Conservation (phyloP, 2,329 filamentous ascomycete genomes). For the Biscogniauxia marginata region DNA sequence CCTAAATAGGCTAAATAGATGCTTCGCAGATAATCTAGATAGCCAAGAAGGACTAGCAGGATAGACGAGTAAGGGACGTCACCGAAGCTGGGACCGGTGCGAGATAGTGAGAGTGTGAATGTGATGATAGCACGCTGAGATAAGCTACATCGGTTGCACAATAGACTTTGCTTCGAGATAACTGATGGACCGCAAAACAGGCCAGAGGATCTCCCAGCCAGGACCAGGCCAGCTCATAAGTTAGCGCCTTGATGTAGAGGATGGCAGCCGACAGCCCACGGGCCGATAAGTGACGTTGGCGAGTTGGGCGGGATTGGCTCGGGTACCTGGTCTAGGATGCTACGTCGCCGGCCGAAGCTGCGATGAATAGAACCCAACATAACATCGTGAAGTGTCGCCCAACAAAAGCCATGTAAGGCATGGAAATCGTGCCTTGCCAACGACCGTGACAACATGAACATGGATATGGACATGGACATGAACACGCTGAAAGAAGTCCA, state of each 20-base stretch:
- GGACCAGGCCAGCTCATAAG: neutral
- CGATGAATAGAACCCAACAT: neutral
- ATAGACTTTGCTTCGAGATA: neutral
- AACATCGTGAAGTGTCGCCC: neutral
- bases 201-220: neutral
- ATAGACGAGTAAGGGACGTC: neutral
- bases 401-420: too few relatives aligned
- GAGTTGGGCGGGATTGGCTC: constrained; percentile 8
- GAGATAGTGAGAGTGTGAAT: neutral
- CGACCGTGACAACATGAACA: too few relatives aligned
- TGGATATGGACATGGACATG: too few relatives aligned
- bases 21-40: neutral
- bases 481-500: too few relatives aligned
- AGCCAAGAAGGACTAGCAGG: neutral
- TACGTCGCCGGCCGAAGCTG: neutral
- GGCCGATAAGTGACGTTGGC: constrained; percentile 22
- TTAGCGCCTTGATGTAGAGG: constrained; percentile 3
- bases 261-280: constrained; percentile 14
- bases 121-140: too few relatives aligned
- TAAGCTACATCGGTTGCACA: too few relatives aligned
- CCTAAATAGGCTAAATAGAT: neutral
- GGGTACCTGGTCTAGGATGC: constrained; percentile 5
- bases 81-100: neutral
- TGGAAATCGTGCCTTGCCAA: too few relatives aligned
- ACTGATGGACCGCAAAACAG: neutral